Evolutionary conservation across 23 red algal species (phyloP).

Genomic region (Porphyridium purpureum): DNA sequence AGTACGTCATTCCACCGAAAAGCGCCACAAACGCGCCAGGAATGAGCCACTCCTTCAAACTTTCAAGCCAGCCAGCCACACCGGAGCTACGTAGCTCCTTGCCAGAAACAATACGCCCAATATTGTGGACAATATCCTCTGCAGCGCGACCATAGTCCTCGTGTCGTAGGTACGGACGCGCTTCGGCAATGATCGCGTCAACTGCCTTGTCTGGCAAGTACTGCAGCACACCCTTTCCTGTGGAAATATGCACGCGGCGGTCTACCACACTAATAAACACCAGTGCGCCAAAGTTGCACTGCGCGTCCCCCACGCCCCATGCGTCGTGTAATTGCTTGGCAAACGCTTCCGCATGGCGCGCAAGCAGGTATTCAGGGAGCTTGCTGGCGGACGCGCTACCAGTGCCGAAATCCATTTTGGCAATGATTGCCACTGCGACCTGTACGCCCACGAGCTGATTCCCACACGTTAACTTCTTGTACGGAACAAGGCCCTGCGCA

Average conservation of each 20-base stretch:
- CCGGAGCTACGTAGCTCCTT: not conserved
- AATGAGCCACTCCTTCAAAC: not conserved
- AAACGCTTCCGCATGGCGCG: slow-evolving; percentile 1
- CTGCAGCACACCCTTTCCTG: slow-evolving; percentile 19
- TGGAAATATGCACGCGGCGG: slow-evolving; percentile 22
- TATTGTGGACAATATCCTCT: slow-evolving; percentile 14
- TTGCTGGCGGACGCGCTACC: no score
- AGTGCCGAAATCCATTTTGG: not conserved
- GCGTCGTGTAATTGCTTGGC: slow-evolving; percentile 38
- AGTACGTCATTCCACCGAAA: not conserved
- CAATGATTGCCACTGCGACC: slow-evolving; percentile 32
- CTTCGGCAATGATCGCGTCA: slow-evolving; percentile 7
- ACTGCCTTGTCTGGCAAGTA: slow-evolving; percentile 13
- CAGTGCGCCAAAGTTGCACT: slow-evolving; percentile 35
- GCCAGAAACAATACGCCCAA: not conserved
- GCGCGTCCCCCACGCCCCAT: slow-evolving; percentile 51
- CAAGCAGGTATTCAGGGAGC: no score
- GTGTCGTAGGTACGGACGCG: slow-evolving; percentile 8
- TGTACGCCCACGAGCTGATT: not conserved
- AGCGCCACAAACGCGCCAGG: not conserved
- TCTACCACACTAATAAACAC: slow-evolving; percentile 25
- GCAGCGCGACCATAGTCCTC: slow-evolving; percentile 13
- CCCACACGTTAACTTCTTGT: slow-evolving; percentile 3
- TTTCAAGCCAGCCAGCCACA: not conserved
- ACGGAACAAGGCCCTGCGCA: slow-evolving; percentile 15